Evolutionary conservation across 2,329 filamentous ascomycete genomes (phyloP).

Genomic region (Colletotrichum spaethianum): DNA sequence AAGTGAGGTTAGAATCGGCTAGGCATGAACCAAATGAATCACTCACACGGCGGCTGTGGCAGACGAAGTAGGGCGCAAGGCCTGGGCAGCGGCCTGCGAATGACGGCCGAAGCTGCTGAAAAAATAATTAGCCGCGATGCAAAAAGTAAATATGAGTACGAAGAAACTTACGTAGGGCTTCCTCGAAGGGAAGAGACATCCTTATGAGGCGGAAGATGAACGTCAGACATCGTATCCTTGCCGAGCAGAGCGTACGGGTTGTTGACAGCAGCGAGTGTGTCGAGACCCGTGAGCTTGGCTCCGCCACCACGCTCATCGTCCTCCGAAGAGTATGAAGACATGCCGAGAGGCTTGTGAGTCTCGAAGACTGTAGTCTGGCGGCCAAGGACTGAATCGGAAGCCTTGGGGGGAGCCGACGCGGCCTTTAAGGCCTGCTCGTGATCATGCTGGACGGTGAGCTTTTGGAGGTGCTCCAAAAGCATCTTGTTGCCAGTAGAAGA

Average conservation of each 20-base stretch:
- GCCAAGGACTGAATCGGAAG: background rate
- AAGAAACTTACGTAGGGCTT: conserved; percentile 19
- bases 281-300: background rate
- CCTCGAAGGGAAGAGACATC: conserved; percentile 29
- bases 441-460: conserved; percentile 30
- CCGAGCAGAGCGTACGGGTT: background rate
- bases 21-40: no score
- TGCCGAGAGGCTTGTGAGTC: conserved; percentile 11
- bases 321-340: conserved; percentile 27
- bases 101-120: conserved; percentile 15
- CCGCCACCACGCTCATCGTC: conserved; percentile 28
- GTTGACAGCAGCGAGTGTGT: background rate
- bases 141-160: background rate
- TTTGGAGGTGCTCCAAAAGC: conserved; percentile 32
- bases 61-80: conserved; percentile 35
- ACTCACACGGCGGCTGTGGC: conserved; percentile 35
- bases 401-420: conserved; percentile 14
- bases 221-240: background rate
- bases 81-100: conserved; percentile 19
- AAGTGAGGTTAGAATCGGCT: background rate
- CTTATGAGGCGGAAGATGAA: background rate
- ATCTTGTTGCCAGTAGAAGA: conserved; percentile 20
- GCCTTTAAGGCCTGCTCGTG: conserved; percentile 22
- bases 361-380: background rate
- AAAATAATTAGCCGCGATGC: background rate